These are phyloP conservation scores for Termitomyces sp. DNA, from an alignment of 768 basidiomycete species.

Conservation along the genomic window DNA sequence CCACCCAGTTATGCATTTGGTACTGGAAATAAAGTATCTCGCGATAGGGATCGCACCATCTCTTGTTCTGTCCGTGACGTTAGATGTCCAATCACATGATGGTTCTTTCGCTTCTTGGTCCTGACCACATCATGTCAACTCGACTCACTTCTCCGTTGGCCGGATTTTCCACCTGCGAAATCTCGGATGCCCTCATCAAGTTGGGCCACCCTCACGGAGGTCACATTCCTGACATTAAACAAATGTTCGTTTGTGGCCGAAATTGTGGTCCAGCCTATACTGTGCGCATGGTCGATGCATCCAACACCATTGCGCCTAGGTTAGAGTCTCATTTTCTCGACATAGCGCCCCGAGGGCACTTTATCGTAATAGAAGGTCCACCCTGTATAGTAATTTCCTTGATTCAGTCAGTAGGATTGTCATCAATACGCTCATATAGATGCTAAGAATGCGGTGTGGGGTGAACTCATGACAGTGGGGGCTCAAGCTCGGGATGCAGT, in stretches of 20 bases:
- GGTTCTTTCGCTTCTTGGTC: neutral
- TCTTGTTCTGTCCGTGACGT: too few species aligned
- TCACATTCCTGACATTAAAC: constrained; percentile 70
- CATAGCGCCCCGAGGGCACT: constrained; percentile 53
- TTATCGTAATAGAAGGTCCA: constrained; percentile 76
- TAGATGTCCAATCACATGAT: neutral
- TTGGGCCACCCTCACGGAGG: constrained; percentile 70
- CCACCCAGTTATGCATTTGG: too few species aligned
- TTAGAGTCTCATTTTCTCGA: constrained; percentile 79
- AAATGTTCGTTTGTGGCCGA: constrained; percentile 40
- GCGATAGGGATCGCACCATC: too few species aligned
- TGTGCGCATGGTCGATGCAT: constrained; percentile 69
- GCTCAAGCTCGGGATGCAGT: constrained; percentile 64
- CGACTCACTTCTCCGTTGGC: constrained; percentile 19
- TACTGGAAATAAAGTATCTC: too few species aligned
- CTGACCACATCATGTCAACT: constrained; percentile 16
- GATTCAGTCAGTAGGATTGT: constrained; percentile 8
- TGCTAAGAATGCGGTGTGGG: constrained; percentile 83
- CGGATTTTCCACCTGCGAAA: constrained; percentile 67
- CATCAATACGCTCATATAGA: constrained; percentile 34
- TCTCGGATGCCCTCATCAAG: constrained; percentile 87
- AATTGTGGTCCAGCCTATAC: constrained; percentile 82
- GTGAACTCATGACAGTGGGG: constrained; percentile 86
- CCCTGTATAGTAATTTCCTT: constrained; percentile 38
- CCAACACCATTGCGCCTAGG: constrained; percentile 57